Conservation (phyloP, 169 alveolate genomes). For the Ichthyophthirius multifiliis region DNA sequence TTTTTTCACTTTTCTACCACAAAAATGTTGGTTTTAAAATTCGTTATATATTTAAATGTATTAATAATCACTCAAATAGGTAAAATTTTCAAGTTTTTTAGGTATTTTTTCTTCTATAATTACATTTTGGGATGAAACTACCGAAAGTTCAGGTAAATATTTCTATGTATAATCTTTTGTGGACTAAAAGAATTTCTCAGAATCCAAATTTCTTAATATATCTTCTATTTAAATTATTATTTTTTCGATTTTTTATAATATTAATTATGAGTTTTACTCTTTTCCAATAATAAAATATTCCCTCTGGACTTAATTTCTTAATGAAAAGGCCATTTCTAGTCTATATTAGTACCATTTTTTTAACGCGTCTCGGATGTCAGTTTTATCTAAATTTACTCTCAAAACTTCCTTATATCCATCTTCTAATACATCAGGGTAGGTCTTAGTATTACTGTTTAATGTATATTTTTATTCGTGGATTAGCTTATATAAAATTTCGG, state of each 20-base stretch:
- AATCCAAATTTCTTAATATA: neutral
- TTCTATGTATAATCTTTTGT: neutral
- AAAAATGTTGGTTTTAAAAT: neutral
- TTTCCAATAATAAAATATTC: neutral
- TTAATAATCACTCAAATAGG: neutral
- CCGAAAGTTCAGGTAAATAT: neutral
- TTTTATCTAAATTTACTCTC: neutral
- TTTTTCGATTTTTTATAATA: neutral
- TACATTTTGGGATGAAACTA: neutral
- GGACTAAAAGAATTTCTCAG: neutral
- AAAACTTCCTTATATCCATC: slow-evolving; percentile 10
- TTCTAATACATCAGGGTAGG: slow-evolving; percentile 7
- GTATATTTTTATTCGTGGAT: neutral
- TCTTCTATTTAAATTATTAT: neutral
- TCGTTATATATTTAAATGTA: neutral
- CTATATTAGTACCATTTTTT: neutral
- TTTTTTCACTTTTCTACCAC: slow-evolving; percentile 5
- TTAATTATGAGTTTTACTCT: neutral
- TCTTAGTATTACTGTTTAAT: neutral
- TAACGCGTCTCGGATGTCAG: slow-evolving; percentile 12
- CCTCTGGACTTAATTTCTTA: neutral
- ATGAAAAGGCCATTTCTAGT: neutral
- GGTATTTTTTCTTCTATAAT: neutral
- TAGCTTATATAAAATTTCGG: neutral
- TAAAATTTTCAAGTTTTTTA: neutral